Evolutionary conservation across 75 land plant genomes (phyloP), one percentile per base, ranked within the genome.

Genomic region (Cupressus sempervirens): DNA sequence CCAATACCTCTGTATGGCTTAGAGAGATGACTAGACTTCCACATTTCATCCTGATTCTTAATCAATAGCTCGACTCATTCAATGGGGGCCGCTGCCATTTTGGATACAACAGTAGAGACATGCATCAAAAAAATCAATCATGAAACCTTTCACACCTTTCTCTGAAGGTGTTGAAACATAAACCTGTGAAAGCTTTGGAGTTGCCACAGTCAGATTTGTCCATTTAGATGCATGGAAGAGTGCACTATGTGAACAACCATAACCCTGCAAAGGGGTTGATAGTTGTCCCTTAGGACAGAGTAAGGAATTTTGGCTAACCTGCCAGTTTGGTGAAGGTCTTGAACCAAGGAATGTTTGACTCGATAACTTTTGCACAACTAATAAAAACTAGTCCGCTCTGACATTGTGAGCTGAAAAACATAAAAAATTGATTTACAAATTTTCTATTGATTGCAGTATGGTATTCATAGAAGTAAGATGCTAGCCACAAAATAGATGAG

Each of bases 31-130:
- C 93, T 93, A 26, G 83, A 15, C 83, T 89, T 92, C 82, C 89
- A n/a, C 93, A 91, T 91, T 83, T 92, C 93, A 83, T 91, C 93
- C 85, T 91, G 93, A 84, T 91, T 92, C 88, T 92, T 92, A 26
- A 92, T 88, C 90, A 92, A 76, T 5, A 92, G 93, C 89, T 92
- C 91, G 48, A 92, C 89, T 38, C 93, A 89, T 86, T 92, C 93
- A 87, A 92, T 91, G 36, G 93, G 93, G 81, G 93, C 93, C 40
- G 93, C 93, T 11, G 91, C 91, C 15, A 93, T 91, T 77, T 92
- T 92, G 14, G 91, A 92, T 23, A 91, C 91, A 6, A 93, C 93
- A 73, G 89, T 93, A 20, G 93, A 89, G 6, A 92, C 91, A 15
- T 91, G n/a, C 93, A 36, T 93, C 91, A 35, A 91, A 70, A 68